Base-by-base conservation (phyloP, 2,329 filamentous ascomycete species). In the Colletotrichum nymphaeae region DNA sequence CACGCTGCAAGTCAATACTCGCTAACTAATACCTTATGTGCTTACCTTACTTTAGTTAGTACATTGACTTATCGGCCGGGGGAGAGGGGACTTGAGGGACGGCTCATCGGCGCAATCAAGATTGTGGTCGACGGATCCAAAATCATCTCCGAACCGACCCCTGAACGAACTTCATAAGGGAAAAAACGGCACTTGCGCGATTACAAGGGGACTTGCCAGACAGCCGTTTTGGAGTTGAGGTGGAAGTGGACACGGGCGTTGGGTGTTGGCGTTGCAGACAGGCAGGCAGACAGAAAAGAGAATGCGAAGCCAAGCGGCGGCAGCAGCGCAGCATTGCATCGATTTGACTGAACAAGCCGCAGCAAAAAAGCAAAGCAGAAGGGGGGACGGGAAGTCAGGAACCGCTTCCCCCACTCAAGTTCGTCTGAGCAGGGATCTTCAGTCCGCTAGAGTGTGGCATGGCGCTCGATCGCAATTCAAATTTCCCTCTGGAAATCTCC, bases 391-490 rank as follows among this genome's bases (percentile, higher is more conserved):
- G 53, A 53, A 49, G 19, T 49, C 42, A 35, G 53, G 71, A 73
- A 73, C 71, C 22, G 28, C 32, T 62, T 49, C 63, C 60, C 60
- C 32, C 56, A 57, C n/a, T 35, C 8, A 28, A 35, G 71, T 73
- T 73, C 71, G 67, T 73, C 71, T 71, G 71, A 73, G 71, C 65
- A 73, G 55, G 71, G 60, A 30, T 65, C 22, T n/a, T 14, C 16
- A 19, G 49, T 55, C 56, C 56, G 56, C 60, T 64, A 60, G 66
- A 37, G 70, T 62, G 19, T 49, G 67, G 67, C 67, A 71, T 62
- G 60, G 67, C 67, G 67, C 67, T 65, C 67, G 49, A 71, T 71
- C 71, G 67, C 67, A 73, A 73, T 73, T 53, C 71, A 46, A 73
- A 71, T 73, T 71, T 70, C 71, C 70, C 66, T 62, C 55, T n/a